Conservation (phyloP, 2,329 filamentous ascomycete genomes). For the Biscogniauxia marginata region DNA sequence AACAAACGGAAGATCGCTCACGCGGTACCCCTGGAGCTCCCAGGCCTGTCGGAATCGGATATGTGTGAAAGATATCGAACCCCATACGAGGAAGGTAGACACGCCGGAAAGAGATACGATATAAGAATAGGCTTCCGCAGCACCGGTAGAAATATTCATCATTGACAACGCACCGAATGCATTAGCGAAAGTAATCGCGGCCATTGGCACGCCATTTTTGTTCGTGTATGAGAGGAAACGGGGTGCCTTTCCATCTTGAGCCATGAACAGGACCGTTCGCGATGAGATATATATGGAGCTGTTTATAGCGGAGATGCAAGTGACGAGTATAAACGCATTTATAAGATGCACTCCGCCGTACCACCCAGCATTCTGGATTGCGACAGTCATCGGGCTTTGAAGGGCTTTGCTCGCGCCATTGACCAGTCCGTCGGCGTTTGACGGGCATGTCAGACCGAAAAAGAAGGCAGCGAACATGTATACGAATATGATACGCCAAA, state of each 20-base stretch:
- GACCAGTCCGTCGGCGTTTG: conserved; percentile 63
- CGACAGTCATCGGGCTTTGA: conserved; percentile 71
- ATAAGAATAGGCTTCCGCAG: conserved; percentile 63
- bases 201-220: conserved; percentile 58
- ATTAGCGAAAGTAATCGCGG: conserved; percentile 66
- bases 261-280: conserved; percentile 74
- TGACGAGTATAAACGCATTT: conserved; percentile 74
- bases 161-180: conserved; percentile 69
- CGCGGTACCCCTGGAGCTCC: conserved; percentile 54
- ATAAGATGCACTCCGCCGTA: conserved; percentile 71
- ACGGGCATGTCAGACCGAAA: conserved; percentile 71
- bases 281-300: conserved; percentile 76
- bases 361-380: conserved; percentile 73
- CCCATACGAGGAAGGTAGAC: conserved; percentile 72
- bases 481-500: conserved; percentile 60
- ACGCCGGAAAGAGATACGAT: conserved; percentile 71
- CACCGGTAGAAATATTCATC: conserved; percentile 70
- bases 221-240: conserved; percentile 67
- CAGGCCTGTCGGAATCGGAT: conserved; percentile 69
- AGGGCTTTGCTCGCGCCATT: conserved; percentile 62
- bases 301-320: conserved; percentile 71
- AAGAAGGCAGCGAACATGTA: conserved; percentile 73
- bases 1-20: conserved; percentile 55
- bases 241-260: conserved; percentile 70
- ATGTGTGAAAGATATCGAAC: conserved; percentile 66